Percentiles rank a stretch among this genome's conserved stretches.
phyloP scores from a whole-genome alignment of 768 basidiomycete genomes.

The Hericium coralloides region DNA sequence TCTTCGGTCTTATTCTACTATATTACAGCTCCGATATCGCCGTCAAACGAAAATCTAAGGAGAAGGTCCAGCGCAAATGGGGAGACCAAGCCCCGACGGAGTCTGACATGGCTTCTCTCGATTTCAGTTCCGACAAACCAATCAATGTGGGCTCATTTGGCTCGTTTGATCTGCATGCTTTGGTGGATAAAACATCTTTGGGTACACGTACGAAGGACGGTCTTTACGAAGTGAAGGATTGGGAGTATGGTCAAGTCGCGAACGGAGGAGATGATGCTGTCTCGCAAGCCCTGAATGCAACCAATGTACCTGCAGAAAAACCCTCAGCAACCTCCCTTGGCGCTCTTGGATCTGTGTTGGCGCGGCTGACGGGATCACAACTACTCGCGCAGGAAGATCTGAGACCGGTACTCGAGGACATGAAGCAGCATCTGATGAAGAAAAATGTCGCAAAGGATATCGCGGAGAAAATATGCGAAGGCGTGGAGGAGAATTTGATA shows the following conservation, averaged over 20 bases:
- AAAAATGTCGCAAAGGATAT: conserved; percentile 98
- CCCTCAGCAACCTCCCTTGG: conserved; percentile 41
- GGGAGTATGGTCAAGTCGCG: conserved; percentile 58
- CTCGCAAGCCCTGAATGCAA: conserved; percentile 44
- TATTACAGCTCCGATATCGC: conserved; percentile 47
- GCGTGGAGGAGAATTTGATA: conserved; percentile 82
- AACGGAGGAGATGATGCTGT: conserved; percentile 43
- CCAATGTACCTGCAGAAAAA: conserved; percentile 15
- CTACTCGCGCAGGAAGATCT: conserved; percentile 75
- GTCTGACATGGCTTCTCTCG: conserved; percentile 86
- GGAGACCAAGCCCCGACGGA: conserved; percentile 73
- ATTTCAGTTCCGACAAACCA: conserved; percentile 65
- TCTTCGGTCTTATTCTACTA: not conserved
- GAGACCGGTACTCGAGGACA: conserved; percentile 79
- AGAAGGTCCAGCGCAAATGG: conserved; percentile 83
- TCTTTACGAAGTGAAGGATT: conserved; percentile 70
- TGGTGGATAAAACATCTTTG: conserved; percentile 64
- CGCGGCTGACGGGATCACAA: conserved; percentile 80
- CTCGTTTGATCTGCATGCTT: conserved; percentile 42
- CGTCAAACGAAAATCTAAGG: conserved; percentile 41
- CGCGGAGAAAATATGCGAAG: conserved; percentile 86
- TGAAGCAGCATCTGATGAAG: conserved; percentile 97
- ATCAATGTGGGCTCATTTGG: conserved; percentile 18
- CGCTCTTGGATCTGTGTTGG: conserved; percentile 69
- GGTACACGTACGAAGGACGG: conserved; percentile 71